phyloP scores from a whole-genome alignment of 345 rosid genomes.

The Brassica rapa region DNA sequence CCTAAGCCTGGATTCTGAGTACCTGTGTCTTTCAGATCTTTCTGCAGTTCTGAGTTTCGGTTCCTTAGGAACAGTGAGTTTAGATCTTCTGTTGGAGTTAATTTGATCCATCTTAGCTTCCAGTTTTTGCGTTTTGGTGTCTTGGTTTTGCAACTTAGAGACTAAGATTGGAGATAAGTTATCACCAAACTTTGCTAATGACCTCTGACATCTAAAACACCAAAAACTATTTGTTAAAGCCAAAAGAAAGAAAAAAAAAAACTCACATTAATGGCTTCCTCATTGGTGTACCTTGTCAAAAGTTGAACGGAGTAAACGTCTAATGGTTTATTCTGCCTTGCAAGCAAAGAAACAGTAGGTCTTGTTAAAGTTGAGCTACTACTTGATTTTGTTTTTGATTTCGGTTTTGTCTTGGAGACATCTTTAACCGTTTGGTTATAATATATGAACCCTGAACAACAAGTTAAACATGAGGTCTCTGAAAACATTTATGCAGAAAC shows the following conservation, averaged over 20 bases:
- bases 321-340: constrained; percentile 55
- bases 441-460: constrained; percentile 36
- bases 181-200: constrained; percentile 41
- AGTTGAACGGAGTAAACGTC: constrained; percentile 44
- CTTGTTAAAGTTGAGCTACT: constrained; percentile 62
- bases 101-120: constrained; percentile 45
- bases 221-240: not conserved
- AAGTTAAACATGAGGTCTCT: not conserved
- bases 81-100: constrained; percentile 13
- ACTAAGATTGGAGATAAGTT: constrained; percentile 41
- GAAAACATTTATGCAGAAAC: not conserved
- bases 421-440: constrained; percentile 36
- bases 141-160: constrained; percentile 43
- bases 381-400: constrained; percentile 39
- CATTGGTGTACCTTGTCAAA: constrained; percentile 42
- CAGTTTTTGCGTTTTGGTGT: constrained; percentile 66
- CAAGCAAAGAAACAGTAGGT: constrained; percentile 91
- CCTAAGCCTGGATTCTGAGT: not conserved
- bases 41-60: constrained; percentile 37
- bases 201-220: constrained; percentile 50
- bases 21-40: constrained; percentile 39
- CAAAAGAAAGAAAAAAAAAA: not conserved
- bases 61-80: constrained; percentile 42
- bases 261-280: not conserved
- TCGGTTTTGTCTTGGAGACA: constrained; percentile 27